Base-by-base conservation (phyloP, 129 eudicot genomes). In the Scalesia atractyloides region DNA sequence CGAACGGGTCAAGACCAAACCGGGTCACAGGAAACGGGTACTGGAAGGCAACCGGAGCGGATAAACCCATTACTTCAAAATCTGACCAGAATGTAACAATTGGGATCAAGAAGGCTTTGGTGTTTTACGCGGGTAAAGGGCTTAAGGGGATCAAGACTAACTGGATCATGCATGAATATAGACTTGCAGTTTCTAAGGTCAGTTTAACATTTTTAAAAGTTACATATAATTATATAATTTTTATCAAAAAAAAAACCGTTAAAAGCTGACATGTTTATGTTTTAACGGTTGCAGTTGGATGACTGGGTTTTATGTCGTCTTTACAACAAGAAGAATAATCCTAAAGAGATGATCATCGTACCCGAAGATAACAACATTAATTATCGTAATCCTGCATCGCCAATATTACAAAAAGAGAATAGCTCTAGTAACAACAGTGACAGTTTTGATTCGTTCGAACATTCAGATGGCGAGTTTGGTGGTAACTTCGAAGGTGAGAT, bases 31-130 rank as follows among this genome's bases (percentile, higher is more conserved):
- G 84, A 34, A 81, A 70, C 24, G 84, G 84, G 11, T 81, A 76
- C 66, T 81, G 84, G 84, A 81, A 81, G 8, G 84, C 84, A 3
- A 81, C 84, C 7, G 84, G 84, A 14, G 84, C 81, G 3, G 84
- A 81, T 54, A 81, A 75, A 14, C 77, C 76, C 11, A 71, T 81
- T 5, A 44, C 19, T 17, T 34, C 54, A 7, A 76, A 76, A 33
- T 41, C 74, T 5, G 73, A 71, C 62, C 44, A 34, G 46, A 54
- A 64, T 3, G 14, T 11, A 1, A 76, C 34, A 7, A 64, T 81
- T 34, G 85, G 81, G 49, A 71, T 70, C 0, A 76, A 81, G 65
- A 81, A 76, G 22, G 76, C 85, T 0, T 76, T 81, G 30, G 85
- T 81, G 3, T 81, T 76, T 71, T 76, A 76, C 64, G 64, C 77